phyloP scores from a whole-genome alignment of 495 filamentous ascomycete species.

The Saxophila tyrrhenica region DNA sequence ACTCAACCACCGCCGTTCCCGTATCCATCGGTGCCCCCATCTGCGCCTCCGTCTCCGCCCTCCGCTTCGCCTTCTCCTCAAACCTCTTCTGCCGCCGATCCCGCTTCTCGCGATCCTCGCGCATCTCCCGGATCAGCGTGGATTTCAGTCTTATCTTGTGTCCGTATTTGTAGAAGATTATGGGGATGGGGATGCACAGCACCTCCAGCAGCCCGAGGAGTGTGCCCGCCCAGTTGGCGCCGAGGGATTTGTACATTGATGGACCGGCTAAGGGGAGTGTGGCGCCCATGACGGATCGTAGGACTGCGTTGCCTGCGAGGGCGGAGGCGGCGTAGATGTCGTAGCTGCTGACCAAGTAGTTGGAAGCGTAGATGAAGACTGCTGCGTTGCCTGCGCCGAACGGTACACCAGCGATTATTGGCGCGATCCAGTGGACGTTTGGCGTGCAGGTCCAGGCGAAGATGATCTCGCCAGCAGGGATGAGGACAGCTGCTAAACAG shows the following conservation, averaged over 20 bases:
- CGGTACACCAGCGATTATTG: constrained; percentile 64
- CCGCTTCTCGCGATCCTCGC: constrained; percentile 54
- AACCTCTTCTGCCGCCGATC: constrained; percentile 37
- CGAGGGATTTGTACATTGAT: constrained; percentile 56
- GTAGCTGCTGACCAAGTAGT: constrained; percentile 68
- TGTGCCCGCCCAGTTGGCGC: constrained; percentile 70
- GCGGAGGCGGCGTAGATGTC: constrained; percentile 69
- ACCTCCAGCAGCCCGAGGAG: constrained; percentile 60
- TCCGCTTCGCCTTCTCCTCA: constrained; percentile 23
- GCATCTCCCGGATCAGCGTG: constrained; percentile 54
- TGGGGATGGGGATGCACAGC: constrained; percentile 62
- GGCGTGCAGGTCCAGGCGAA: constrained; percentile 73
- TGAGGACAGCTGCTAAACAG: constrained; percentile 54
- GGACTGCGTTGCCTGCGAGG: constrained; percentile 63
- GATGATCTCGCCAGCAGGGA: constrained; percentile 60
- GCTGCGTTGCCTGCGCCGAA: constrained; percentile 69
- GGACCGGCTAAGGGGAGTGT: constrained; percentile 63
- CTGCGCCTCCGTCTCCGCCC: constrained; percentile 17
- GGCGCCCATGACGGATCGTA: constrained; percentile 56
- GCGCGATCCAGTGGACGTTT: constrained; percentile 62
- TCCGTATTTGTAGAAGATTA: constrained; percentile 50
- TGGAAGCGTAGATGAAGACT: constrained; percentile 68
- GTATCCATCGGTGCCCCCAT: constrained; percentile 15
- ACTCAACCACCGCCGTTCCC: constrained; percentile 16
- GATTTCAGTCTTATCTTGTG: constrained; percentile 55